Evolutionary conservation across 345 rosid species (phyloP), one percentile per base, ranked within the genome.

Genomic region (Gossypium raimondii): DNA sequence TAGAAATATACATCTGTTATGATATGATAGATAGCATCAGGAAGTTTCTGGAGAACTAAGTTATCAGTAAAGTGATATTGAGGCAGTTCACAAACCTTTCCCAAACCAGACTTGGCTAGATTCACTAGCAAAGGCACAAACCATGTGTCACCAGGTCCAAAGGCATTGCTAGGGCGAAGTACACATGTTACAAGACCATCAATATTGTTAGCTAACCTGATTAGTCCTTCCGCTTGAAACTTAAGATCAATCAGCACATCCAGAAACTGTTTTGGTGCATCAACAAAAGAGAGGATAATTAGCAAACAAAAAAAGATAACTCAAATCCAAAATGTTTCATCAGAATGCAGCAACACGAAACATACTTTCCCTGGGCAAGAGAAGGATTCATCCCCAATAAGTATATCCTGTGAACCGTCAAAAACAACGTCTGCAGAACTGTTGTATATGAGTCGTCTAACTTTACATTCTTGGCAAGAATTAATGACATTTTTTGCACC

Each of bases 181-280:
- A 87, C 84, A 82, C 97, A 93, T 47, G 99, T 95, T 82, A 91
- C 84, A 52, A 93, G 91, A 72, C 98, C 93, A 75, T 89, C 89
- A 67, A 81, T 79, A 71, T 87, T 80, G 71, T 95, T 93, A 75
- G 99, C 96, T 81, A 76, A 85, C 74, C 87, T 81, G 76, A 95
- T 73, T 75, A 90, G 76, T n/a, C 84, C 90, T 81, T 95, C 99
- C 24, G 98, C 97, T 83, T 95, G 97, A 86, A 95, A 94, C 82
- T 84, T 95, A 58, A 94, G 88, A 78, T 92, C 97, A 82, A 78
- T 87, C 82, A 88, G 56, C 82, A 76, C 78, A 63, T 90, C 92
- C 41, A 77, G 84, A 70, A 88, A 88, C 98, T 94, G 88, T 77
- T 81, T 70, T 59, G 61, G 7, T 58, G 70, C 6, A 81, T 12